These are phyloP conservation scores for Purshia tridentata DNA, from an alignment of 306 rosid species.

Conservation along the genomic window DNA sequence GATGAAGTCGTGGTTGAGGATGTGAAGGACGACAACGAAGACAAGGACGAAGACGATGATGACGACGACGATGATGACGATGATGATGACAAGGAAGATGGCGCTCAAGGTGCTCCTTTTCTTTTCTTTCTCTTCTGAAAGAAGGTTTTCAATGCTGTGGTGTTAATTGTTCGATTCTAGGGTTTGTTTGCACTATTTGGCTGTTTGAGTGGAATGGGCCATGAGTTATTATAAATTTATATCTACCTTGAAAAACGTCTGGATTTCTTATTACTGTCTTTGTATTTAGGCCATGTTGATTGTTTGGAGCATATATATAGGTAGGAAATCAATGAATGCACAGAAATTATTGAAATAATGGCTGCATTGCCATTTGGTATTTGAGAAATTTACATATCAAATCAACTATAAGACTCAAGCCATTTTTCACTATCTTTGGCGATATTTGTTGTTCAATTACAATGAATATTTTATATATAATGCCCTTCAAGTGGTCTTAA, in stretches of 20 bases:
- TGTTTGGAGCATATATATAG: background rate
- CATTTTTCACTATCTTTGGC: no score
- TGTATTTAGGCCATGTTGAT: background rate
- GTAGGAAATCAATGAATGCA: background rate
- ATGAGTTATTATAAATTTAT: background rate
- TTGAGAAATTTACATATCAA: no score
- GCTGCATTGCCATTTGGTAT: no score
- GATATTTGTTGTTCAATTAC: background rate
- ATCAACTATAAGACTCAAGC: no score
- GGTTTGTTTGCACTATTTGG: background rate
- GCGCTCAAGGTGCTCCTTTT: constrained; percentile 44
- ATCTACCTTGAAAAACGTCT: background rate
- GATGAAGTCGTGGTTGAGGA: constrained; percentile 65
- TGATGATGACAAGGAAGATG: constrained; percentile 58
- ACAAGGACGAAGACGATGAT: constrained; percentile 43
- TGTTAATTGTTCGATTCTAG: background rate
- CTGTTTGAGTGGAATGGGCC: background rate
- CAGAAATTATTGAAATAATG: background rate
- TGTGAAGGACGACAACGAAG: constrained; percentile 55
- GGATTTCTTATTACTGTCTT: background rate
- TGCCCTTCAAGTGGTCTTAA: background rate
- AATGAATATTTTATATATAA: background rate
- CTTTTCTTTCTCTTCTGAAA: no score
- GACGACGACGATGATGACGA: constrained; percentile 57
- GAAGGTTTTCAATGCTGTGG: background rate